Base-by-base conservation (phyloP, 192 early-diverging fungal genomes). In the Coemansia brasiliensis region DNA sequence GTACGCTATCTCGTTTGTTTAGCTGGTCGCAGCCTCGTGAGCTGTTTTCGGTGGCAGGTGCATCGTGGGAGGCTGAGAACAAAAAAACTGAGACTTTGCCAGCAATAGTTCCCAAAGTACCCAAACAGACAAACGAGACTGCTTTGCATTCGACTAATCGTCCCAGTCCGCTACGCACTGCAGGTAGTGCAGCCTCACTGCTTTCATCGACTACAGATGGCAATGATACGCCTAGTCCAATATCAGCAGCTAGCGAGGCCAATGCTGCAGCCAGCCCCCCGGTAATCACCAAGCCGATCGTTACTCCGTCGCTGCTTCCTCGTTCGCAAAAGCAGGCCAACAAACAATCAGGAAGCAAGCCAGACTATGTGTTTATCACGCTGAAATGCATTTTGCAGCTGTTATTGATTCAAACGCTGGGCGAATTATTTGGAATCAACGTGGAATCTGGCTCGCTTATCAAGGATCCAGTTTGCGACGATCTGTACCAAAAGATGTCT, bases 301-400 rank as follows among this genome's bases (percentile, higher is more conserved):
- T 24, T 13, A 52, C 52, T 4, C 29, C 38, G 48, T 32, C 38
- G 24, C 11, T 49, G 49, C 26, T 51, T 26, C 49, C 49, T 10
- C 32, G 32, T 35, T 2, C 32, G 6, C 32, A 35, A 35, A 35
- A 35, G 9, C 49, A 24, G 4, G 49, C 49, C 49, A 51, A 16
- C 27, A 29, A n/a, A 27, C 41, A 24, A 27, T 10, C 40, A 1
- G 37, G 43, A 12, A 7, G 41, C 69, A 85, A 61, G 83, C 87
- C 85, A 22, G 85, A 90, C 45, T 95, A 95, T 76, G 84, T 89
- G 52, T 85, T 84, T 52, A 92, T 92, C 18, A 91, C 93, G 55
- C 85, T 92, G 18, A 94, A 93, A 67, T 97, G 94, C 72, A 86
- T 94, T 1, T 70, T 92, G 32, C 94, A 97, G 54, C 78, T 94